phyloP scores from a whole-genome alignment of 1,139 yeast genomes.

The Hemisphaericaspora lyxosophila region DNA sequence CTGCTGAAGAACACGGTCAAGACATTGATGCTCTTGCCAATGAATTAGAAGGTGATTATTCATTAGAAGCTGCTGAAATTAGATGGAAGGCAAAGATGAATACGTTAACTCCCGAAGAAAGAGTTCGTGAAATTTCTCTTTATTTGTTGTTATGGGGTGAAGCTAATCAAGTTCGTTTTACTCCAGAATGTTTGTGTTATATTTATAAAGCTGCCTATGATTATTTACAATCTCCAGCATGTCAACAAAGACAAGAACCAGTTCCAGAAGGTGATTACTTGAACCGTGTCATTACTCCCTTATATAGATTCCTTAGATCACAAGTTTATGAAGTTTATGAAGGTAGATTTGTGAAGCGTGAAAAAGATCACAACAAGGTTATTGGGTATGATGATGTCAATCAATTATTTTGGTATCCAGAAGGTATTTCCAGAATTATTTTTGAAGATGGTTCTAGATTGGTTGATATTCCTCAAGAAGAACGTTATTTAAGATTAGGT shows the following conservation, averaged over 20 bases:
- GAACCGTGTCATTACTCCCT: conserved; percentile 88
- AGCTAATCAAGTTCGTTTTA: conserved; percentile 94
- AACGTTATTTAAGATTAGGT: conserved; percentile 85
- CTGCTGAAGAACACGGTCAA: conserved; percentile 49
- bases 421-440: conserved; percentile 91
- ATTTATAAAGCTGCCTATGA: conserved; percentile 92
- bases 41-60: conserved; percentile 85
- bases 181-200: conserved; percentile 90
- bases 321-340: conserved; percentile 94
- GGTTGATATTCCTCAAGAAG: conserved; percentile 85
- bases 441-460: conserved; percentile 89
- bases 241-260: conserved; percentile 86
- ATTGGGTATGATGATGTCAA: conserved; percentile 98
- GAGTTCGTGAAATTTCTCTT: conserved; percentile 86
- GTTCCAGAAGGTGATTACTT: conserved; percentile 96
- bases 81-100: conserved; percentile 55
- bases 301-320: conserved; percentile 85
- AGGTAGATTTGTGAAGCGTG: conserved; percentile 96
- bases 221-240: conserved; percentile 81
- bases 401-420: conserved; percentile 99
- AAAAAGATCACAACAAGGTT: conserved; percentile 89
- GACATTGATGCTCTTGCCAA: conserved; percentile 59
- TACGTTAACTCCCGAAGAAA: conserved; percentile 56
- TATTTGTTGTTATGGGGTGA: conserved; percentile 97
- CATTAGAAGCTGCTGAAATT: conserved; percentile 52